phyloP scores from a whole-genome alignment of 2,329 filamentous ascomycete species.

The Fusarium sp. region DNA sequence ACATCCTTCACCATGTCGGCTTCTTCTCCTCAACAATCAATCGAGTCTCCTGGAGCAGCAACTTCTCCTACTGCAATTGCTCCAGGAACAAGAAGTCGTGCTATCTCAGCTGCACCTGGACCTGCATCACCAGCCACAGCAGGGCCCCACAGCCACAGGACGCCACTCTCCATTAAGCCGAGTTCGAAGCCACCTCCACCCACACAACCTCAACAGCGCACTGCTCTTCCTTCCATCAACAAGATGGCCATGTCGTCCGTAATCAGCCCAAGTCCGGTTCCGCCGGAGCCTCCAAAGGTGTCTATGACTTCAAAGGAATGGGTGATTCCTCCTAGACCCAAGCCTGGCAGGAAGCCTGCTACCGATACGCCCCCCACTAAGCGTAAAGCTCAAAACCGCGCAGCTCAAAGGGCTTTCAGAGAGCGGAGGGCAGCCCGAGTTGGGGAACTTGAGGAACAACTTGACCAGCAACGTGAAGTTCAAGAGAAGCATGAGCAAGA shows the following conservation, averaged over 20 bases:
- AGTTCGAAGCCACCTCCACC: conserved; percentile 45
- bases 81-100: conserved; percentile 33
- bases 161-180: conserved; percentile 49
- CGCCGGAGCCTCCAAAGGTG: conserved; percentile 58
- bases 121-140: conserved; percentile 40
- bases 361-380: conserved; percentile 94
- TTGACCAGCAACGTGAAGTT: conserved; percentile 69
- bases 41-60: conserved; percentile 37
- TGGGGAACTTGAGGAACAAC: conserved; percentile 76
- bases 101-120: conserved; percentile 42
- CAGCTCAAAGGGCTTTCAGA: conserved; percentile 89
- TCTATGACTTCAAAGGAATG: conserved; percentile 85
- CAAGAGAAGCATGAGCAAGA: conserved; percentile 68
- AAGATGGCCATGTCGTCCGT: conserved; percentile 62
- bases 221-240: conserved; percentile 53
- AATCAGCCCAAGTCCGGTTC: conserved; percentile 54
- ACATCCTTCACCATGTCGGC: conserved; percentile 42
- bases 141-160: conserved; percentile 40
- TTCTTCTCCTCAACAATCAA: conserved; percentile 31
- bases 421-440: conserved; percentile 88
- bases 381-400: conserved; percentile 92
- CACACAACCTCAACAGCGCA: conserved; percentile 47
- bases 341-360: conserved; percentile 92
- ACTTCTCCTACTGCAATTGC: conserved; percentile 29
- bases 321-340: conserved; percentile 84